Percentiles rank a stretch among this genome's conserved stretches.
These are phyloP conservation scores for Geosmithia morbida DNA, from an alignment of 2,329 filamentous ascomycete genomes.

Conservation along the genomic window DNA sequence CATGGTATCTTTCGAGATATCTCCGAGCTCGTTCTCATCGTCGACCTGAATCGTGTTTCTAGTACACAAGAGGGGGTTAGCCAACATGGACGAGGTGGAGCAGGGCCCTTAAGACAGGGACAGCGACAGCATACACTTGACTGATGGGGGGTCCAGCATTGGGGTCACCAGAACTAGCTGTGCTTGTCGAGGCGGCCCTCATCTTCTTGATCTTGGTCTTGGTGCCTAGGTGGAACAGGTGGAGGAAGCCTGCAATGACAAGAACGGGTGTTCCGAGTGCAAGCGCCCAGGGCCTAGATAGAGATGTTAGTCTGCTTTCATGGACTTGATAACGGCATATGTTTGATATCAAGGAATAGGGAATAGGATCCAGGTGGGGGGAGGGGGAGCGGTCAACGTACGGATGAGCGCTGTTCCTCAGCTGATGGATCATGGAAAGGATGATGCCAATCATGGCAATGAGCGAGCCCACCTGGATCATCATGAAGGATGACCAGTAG, in stretches of 20 bases:
- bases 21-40: constrained; percentile 12
- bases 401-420: constrained; percentile 35
- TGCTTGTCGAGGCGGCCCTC: constrained; percentile 5
- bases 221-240: constrained; percentile 28
- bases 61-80: not conserved
- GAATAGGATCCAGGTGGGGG: not conserved
- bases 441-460: constrained; percentile 45
- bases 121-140: constrained; percentile 22
- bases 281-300: constrained; percentile 37
- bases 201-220: constrained; percentile 19
- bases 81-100: not conserved
- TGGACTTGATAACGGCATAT: no score
- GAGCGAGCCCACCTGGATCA: constrained; percentile 41
- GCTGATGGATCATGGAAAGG: constrained; percentile 33
- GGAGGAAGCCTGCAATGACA: constrained; percentile 38
- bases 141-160: constrained; percentile 21
- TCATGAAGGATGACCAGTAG: constrained; percentile 48
- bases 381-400: constrained; percentile 14
- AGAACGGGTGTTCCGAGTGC: constrained; percentile 45
- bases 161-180: constrained; percentile 7
- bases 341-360: not conserved
- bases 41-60: constrained; percentile 22
- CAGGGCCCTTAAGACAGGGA: not conserved
- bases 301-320: not conserved
- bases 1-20: constrained; percentile 10